Evolutionary conservation across 176 grass and related monocot species (phyloP).

Genomic region (Thinopyrum elongatum): DNA sequence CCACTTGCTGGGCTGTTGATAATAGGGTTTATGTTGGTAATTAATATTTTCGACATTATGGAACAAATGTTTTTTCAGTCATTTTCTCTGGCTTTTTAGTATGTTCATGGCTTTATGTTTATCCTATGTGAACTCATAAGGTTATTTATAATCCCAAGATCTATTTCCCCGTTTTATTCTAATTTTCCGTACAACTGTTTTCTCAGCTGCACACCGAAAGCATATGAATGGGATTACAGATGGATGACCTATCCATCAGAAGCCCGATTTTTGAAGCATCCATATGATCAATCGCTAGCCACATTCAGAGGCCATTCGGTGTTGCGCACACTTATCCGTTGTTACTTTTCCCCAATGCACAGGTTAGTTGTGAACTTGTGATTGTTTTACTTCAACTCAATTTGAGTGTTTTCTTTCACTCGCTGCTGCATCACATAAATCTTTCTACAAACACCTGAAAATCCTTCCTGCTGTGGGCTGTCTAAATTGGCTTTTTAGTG

Average conservation of each 20-base stretch:
- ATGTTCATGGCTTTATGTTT: neutral
- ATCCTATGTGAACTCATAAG: neutral
- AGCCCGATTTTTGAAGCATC: constrained; percentile 54
- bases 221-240: constrained; percentile 76
- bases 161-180: neutral
- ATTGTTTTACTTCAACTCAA: neutral
- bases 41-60: neutral
- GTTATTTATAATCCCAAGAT: neutral
- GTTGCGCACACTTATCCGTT: constrained; percentile 79
- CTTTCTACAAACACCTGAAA: neutral
- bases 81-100: neutral
- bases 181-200: neutral
- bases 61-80: neutral
- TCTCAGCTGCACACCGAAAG: constrained; percentile 41
- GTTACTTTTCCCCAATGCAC: constrained; percentile 86
- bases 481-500: neutral
- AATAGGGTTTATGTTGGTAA: neutral
- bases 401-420: neutral
- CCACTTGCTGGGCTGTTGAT: neutral
- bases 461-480: neutral
- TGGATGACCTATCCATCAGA: constrained; percentile 66
- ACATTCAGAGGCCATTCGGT: constrained; percentile 95
- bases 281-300: constrained; percentile 71
- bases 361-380: constrained; percentile 42
- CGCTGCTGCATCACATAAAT: neutral